These are phyloP conservation scores for Anethum foeniculum DNA, from an alignment of 140 eudicot genomes.

Conservation along the genomic window DNA sequence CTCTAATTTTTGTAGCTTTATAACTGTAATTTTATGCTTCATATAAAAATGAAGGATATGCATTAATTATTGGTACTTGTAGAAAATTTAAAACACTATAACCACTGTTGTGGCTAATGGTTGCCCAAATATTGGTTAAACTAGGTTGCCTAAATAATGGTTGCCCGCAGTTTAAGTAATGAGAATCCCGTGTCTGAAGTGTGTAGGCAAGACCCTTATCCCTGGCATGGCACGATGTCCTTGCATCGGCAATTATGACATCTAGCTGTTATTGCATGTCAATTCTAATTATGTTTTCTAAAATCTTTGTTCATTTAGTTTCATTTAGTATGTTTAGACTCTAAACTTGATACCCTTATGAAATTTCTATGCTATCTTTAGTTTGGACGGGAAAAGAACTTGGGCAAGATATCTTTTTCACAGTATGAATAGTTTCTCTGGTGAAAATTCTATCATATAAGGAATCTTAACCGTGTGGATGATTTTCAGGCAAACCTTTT, in stretches of 20 bases:
- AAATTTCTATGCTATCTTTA: not conserved
- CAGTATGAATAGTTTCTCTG: not conserved
- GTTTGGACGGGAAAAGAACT: not conserved
- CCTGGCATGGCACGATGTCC: not conserved
- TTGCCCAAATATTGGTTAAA: not conserved
- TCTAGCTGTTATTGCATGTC: not conserved
- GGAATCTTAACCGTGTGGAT: not conserved
- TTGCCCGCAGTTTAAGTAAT: not conserved
- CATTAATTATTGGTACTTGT: not conserved
- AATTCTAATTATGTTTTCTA: not conserved
- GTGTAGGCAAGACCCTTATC: not conserved
- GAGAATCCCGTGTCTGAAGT: not conserved
- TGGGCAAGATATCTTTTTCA: not conserved
- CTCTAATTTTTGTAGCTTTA: not conserved
- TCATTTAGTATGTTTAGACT: not conserved
- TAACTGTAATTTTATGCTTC: not conserved
- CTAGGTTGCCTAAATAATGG: not conserved
- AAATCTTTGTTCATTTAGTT: not conserved
- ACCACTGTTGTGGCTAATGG: not conserved
- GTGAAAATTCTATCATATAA: not conserved
- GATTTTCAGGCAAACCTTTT: slow-evolving; percentile 43
- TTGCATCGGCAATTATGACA: not conserved
- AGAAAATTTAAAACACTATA: not conserved
- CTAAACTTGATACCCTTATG: not conserved
- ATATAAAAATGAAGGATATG: not conserved